Base-by-base conservation (phyloP, 2,329 filamentous ascomycete genomes). In the Alternaria gansuensis region DNA sequence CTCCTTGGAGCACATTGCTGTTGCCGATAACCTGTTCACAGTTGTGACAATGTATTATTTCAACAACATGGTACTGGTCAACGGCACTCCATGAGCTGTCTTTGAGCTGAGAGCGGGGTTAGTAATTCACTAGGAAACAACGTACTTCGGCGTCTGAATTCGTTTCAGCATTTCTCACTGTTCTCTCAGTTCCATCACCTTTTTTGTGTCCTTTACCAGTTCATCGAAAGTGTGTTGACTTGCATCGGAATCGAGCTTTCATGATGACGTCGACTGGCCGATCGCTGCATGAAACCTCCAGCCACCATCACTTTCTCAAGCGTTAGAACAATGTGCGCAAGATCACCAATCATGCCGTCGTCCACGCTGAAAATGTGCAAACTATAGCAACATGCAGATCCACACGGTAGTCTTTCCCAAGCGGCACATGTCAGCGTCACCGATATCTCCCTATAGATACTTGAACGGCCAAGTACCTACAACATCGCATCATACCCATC, bases 321-420 rank as follows among this genome's bases (percentile, higher is more conserved):
- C 11, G n/a, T 8, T 46, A 2, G 13, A 46, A 1, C 13, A 46
- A 28, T 14, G 34, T 11, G 46, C 34, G 24, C 11, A 51, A 11
- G 4, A 1, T 1, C 26, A 41, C 36, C n/a, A 21, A 17, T 21
- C 0, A 17, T 10, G 14, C n/a, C 26, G 2, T 26, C 8, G 14
- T 4, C 10, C 17, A 41, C 4, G 11, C 17, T 50, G 5, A 17
- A 17, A 21, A 2, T 0, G 23, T 31, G 29, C 7, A 13, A 37
- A 11, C 8, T 14, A 34, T 2, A 23, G n/a, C 31, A 28, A 1
- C 14, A 10, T n/a, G 37, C 40, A 50, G 34, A 49, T 50, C n/a
- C 37, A 28, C 29, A 14, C 37, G 44, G 28, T 50, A 23, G n/a
- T 43, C 28, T 55, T 24, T 41, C 23, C n/a, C 44, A 26, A 58